Percentiles rank a stretch among this genome's conserved stretches.
Conservation (phyloP, 2,329 filamentous ascomycete genomes). For the Arthrobotrys sinensis region DNA sequence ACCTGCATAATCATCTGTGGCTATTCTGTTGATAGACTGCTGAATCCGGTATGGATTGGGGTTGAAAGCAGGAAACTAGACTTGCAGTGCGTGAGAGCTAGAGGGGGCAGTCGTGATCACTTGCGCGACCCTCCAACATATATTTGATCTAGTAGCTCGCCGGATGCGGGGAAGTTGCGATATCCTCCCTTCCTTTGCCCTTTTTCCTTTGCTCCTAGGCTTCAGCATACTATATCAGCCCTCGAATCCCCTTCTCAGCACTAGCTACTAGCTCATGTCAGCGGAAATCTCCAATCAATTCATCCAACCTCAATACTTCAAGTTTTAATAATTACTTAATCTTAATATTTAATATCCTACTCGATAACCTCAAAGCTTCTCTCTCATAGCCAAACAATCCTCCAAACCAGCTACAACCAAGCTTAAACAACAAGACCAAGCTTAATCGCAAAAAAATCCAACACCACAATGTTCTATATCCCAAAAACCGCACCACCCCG, state of each 20-base stretch:
- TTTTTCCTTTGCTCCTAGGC: not conserved
- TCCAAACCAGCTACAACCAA: slow-evolving; percentile 5
- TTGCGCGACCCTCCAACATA: slow-evolving; percentile 57
- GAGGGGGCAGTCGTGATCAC: slow-evolving; percentile 42
- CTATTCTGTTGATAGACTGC: slow-evolving; percentile 6
- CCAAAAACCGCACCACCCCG: slow-evolving; percentile 34
- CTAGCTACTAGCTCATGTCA: not conserved
- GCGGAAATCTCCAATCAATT: slow-evolving; percentile 4
- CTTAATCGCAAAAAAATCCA: slow-evolving; percentile 7
- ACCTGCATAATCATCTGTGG: slow-evolving; percentile 35
- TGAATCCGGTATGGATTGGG: slow-evolving; percentile 33
- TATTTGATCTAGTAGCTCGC: slow-evolving; percentile 34
- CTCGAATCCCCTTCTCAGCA: not conserved
- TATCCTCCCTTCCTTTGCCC: not conserved
- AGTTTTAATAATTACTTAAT: not conserved
- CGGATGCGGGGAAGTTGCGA: slow-evolving; percentile 46
- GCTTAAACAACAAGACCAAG: not conserved
- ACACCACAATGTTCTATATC: slow-evolving; percentile 49
- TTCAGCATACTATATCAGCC: slow-evolving; percentile 7
- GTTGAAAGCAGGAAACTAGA: slow-evolving; percentile 16
- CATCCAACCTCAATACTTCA: not conserved
- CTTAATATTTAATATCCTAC: slow-evolving; percentile 2
- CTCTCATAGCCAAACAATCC: not conserved
- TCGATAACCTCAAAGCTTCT: not conserved
- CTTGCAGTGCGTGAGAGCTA: slow-evolving; percentile 3